Evolutionary conservation across 2,329 filamentous ascomycete species (phyloP).

Genomic region (Cadophora malorum): DNA sequence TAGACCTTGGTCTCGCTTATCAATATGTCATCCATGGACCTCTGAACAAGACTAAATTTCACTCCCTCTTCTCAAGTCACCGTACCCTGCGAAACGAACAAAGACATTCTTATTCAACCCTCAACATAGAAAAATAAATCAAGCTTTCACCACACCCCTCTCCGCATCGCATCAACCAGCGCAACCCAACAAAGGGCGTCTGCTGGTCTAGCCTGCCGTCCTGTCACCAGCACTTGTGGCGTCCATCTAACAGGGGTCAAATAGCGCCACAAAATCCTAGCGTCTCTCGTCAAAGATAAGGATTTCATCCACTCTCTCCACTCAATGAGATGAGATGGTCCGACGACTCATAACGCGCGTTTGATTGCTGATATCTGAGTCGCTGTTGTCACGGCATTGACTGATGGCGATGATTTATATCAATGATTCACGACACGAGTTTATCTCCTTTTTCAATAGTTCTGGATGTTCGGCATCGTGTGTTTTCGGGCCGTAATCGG

Average conservation of each 20-base stretch:
- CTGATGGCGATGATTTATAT: neutral
- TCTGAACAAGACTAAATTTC: neutral
- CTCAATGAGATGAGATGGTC: neutral
- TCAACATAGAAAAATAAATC: neutral
- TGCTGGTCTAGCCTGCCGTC: neutral
- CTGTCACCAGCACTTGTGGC: neutral
- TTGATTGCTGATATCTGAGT: neutral
- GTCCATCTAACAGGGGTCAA: neutral
- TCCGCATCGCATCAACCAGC: neutral
- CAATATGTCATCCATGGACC: neutral
- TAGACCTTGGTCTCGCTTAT: neutral
- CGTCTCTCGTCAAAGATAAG: constrained; percentile 3
- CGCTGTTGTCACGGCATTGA: neutral
- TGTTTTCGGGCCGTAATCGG: neutral
- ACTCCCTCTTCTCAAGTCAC: no score
- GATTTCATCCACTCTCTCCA: neutral
- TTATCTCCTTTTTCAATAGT: neutral
- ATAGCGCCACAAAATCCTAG: neutral
- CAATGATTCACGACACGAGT: neutral
- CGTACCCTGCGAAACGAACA: neutral
- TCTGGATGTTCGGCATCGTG: neutral
- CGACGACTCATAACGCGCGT: neutral
- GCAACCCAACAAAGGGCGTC: neutral
- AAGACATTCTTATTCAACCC: neutral
- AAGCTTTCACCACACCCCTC: neutral